phyloP scores from a whole-genome alignment of 139 green algal species.

The Nannochloris sp. region DNA sequence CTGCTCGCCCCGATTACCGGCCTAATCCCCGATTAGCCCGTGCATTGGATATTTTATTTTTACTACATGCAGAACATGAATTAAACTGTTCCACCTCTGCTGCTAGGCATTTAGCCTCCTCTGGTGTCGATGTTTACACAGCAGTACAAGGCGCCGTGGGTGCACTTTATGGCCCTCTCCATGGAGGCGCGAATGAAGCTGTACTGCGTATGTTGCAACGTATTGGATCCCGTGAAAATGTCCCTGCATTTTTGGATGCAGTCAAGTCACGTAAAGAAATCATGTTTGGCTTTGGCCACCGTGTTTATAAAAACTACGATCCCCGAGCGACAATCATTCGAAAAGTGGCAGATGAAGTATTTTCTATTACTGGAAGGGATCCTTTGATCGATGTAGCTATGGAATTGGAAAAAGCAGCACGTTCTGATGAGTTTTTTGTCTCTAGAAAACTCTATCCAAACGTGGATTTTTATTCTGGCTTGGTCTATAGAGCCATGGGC shows the following conservation, averaged over 20 bases:
- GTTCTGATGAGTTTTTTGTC: conserved; percentile 73
- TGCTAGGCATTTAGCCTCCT: conserved; percentile 68
- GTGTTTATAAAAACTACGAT: conserved; percentile 99
- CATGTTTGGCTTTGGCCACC: conserved; percentile 96
- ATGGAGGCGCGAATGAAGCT: conserved; percentile 97
- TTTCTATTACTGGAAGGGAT: conserved; percentile 79
- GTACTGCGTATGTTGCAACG: conserved; percentile 91
- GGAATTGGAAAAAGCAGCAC: conserved; percentile 71
- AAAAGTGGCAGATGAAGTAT: conserved; percentile 75
- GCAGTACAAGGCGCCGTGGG: conserved; percentile 65
- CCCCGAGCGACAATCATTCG: conserved; percentile 90
- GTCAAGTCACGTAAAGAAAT: conserved; percentile 69
- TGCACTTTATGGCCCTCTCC: conserved; percentile 96
- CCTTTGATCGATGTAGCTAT: conserved; percentile 93
- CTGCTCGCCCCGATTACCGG: conserved; percentile 57
- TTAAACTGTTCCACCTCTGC: conserved; percentile 96
- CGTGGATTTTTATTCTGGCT: conserved; percentile 96
- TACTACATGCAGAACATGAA: conserved; percentile 97
- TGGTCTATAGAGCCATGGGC: conserved; percentile 87
- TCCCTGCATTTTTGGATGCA: conserved; percentile 67
- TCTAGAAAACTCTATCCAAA: conserved; percentile 98
- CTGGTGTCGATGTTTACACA: conserved; percentile 94
- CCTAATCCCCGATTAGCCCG: conserved; percentile 77
- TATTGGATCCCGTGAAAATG: conserved; percentile 78
- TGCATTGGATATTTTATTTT: conserved; percentile 94